Percentiles rank a stretch among this genome's conserved stretches.
phyloP scores from a whole-genome alignment of 2,329 filamentous ascomycete species.

The Phyllosticta citrichinensis region DNA sequence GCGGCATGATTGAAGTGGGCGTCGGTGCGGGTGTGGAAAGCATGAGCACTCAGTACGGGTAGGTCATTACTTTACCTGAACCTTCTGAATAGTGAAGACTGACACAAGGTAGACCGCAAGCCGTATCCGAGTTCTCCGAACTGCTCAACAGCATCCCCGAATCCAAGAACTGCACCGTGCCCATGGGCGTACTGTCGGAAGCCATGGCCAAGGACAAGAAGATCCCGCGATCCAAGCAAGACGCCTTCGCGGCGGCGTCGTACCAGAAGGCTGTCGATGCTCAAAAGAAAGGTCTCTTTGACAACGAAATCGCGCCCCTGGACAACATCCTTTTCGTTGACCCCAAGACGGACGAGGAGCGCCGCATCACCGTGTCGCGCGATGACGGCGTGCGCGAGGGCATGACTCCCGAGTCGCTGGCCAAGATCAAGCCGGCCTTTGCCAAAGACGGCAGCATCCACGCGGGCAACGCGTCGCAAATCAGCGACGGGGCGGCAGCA shows the following conservation, averaged over 20 bases:
- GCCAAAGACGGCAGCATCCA: slow-evolving; percentile 88
- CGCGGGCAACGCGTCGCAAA: slow-evolving; percentile 90
- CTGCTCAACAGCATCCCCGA: slow-evolving; percentile 71
- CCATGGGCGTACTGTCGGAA: slow-evolving; percentile 91
- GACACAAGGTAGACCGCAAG: slow-evolving; percentile 49
- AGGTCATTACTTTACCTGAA: background rate
- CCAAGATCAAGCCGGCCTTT: slow-evolving; percentile 85
- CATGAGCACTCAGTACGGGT: slow-evolving; percentile 80
- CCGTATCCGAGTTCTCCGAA: slow-evolving; percentile 88
- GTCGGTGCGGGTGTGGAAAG: slow-evolving; percentile 93
- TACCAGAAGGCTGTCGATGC: slow-evolving; percentile 85
- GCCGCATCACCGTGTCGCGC: slow-evolving; percentile 68
- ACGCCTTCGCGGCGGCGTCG: slow-evolving; percentile 85
- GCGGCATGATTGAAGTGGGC: slow-evolving; percentile 91
- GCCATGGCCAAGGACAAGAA: slow-evolving; percentile 82
- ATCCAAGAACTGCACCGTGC: slow-evolving; percentile 91
- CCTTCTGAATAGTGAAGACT: background rate
- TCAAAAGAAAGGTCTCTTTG: slow-evolving; percentile 80
- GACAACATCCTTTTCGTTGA: slow-evolving; percentile 73
- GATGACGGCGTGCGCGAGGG: slow-evolving; percentile 83
- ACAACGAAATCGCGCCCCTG: slow-evolving; percentile 81
- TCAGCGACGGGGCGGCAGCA: slow-evolving; percentile 86
- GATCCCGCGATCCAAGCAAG: slow-evolving; percentile 64
- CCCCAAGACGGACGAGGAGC: slow-evolving; percentile 79
- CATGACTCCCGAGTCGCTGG: slow-evolving; percentile 79